Conservation (phyloP, 2,329 filamentous ascomycete species). For the Fusarium sp. region DNA sequence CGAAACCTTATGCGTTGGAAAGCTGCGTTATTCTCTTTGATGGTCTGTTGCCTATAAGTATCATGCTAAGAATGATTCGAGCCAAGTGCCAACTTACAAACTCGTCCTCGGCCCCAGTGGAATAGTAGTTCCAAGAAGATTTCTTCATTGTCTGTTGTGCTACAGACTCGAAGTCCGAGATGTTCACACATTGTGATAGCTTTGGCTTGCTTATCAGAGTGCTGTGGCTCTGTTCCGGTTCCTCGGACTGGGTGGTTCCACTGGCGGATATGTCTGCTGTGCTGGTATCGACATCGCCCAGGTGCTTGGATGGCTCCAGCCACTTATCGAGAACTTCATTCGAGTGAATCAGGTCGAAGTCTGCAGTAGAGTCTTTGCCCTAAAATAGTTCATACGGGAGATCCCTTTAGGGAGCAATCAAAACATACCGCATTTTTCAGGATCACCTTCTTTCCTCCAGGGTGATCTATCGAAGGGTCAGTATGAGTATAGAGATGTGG, state of each 20-base stretch:
- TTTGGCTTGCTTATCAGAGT: neutral
- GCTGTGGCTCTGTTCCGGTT: neutral
- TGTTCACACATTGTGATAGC: constrained; percentile 2
- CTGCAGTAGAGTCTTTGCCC: constrained; percentile 17
- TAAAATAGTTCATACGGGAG: neutral
- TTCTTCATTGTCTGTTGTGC: neutral
- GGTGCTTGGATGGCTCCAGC: constrained; percentile 4
- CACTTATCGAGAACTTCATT: constrained; percentile 18
- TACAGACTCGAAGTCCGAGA: constrained; percentile 10
- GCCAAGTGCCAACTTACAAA: neutral
- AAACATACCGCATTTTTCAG: constrained; percentile 10
- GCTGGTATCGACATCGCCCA: constrained; percentile 9
- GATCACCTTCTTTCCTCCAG: constrained; percentile 19
- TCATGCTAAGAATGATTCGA: accelerated
- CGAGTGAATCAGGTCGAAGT: constrained; percentile 20
- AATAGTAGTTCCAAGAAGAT: constrained; percentile 23
- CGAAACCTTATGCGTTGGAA: constrained; percentile 7
- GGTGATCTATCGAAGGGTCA: neutral
- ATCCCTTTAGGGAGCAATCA: accelerated
- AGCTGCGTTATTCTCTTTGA: constrained; percentile 2
- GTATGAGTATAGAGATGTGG: accelerated
- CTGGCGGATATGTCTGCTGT: neutral
- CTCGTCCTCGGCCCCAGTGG: constrained; percentile 19
- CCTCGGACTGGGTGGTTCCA: neutral
- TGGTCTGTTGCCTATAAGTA: neutral